These are phyloP conservation scores for Tuber aestivum DNA, from an alignment of 495 filamentous ascomycete species.

Conservation along the genomic window DNA sequence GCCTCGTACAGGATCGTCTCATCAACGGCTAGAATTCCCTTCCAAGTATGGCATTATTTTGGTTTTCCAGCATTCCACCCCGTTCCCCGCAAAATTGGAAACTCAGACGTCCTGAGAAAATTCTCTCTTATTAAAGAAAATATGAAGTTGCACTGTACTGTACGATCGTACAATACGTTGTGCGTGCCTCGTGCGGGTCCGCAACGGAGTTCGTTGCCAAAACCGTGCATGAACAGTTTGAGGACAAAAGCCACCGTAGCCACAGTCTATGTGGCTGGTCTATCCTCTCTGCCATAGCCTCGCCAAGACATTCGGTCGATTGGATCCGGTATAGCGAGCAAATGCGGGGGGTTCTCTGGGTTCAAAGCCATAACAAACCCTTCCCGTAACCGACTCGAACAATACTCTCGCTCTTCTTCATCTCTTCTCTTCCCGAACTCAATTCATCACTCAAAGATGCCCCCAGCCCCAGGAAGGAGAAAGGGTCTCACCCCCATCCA, in stretches of 20 bases:
- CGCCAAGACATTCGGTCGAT: background rate
- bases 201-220: too few relatives aligned
- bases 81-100: too few relatives aligned
- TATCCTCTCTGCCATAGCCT: background rate
- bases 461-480: slow-evolving; percentile 22
- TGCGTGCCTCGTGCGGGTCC: background rate
- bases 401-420: slow-evolving; percentile 1
- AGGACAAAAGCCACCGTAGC: background rate
- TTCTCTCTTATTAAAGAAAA: too few relatives aligned
- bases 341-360: background rate
- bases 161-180: too few relatives aligned
- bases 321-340: slow-evolving; percentile 1
- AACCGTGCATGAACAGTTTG: too few relatives aligned
- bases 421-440: background rate
- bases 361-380: slow-evolving; percentile 5
- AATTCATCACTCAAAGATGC: slow-evolving; percentile 5
- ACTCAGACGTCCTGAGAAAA: too few relatives aligned
- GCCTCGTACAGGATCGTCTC: too few relatives aligned
- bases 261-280: background rate
- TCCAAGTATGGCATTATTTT: too few relatives aligned
- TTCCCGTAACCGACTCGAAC: slow-evolving; percentile 1
- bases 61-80: too few relatives aligned
- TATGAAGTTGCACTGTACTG: too few relatives aligned
- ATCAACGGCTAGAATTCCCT: too few relatives aligned
- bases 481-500: slow-evolving; percentile 33